A percentile compares a stretch with the other conserved stretches of the same genome.
phyloP scores from a whole-genome alignment of 352 stramenopile species.

The Globisporangium carolinianum region DNA sequence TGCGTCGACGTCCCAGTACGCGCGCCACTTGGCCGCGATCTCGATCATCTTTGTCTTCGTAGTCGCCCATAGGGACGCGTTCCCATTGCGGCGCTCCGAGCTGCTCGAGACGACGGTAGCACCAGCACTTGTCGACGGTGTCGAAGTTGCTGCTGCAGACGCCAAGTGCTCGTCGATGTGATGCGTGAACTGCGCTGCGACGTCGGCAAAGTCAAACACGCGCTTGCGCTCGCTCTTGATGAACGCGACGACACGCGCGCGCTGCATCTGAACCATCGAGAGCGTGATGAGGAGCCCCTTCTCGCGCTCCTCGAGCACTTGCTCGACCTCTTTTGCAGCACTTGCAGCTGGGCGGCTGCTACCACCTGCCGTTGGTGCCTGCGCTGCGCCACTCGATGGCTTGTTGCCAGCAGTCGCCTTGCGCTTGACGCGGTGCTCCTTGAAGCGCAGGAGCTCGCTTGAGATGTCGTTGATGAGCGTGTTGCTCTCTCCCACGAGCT shows the following conservation, averaged over 20 bases:
- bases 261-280: slow-evolving; percentile 54
- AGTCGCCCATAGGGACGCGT: slow-evolving; percentile 22
- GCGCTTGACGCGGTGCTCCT: slow-evolving; percentile 32
- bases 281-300: slow-evolving; percentile 71
- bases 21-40: slow-evolving; percentile 28
- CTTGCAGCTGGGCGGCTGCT: slow-evolving; percentile 7
- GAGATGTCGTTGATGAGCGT: slow-evolving; percentile 71
- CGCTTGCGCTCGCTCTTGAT: slow-evolving; percentile 58
- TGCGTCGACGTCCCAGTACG: slow-evolving; percentile 10
- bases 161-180: slow-evolving; percentile 39
- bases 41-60: slow-evolving; percentile 26
- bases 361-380: background rate
- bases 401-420: slow-evolving; percentile 17
- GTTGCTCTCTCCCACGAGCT: slow-evolving; percentile 50
- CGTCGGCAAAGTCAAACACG: slow-evolving; percentile 52
- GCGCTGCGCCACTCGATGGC: background rate
- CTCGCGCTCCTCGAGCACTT: slow-evolving; percentile 71
- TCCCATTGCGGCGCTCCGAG: background rate
- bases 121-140: background rate
- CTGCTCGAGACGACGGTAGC: background rate
- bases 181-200: slow-evolving; percentile 41
- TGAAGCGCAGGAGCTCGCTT: slow-evolving; percentile 52
- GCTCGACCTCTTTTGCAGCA: slow-evolving; percentile 46
- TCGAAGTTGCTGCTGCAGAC: slow-evolving; percentile 9
- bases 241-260: slow-evolving; percentile 34